These are phyloP conservation scores for Saitozyma sp. DNA, from an alignment of 768 basidiomycete genomes.

Conservation along the genomic window DNA sequence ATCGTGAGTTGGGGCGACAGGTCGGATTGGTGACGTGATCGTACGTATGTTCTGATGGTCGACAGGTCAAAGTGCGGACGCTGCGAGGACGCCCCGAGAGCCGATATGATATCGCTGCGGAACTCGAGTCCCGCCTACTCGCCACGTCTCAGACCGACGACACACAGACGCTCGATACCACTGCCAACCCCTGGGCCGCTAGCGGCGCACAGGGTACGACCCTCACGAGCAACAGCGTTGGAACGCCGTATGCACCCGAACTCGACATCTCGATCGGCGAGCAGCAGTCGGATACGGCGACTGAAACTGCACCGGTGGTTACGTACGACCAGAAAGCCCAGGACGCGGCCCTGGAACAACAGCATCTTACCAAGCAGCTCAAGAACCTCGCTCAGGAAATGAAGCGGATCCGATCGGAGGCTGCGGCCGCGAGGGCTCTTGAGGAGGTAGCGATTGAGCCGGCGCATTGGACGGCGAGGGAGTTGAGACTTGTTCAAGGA, in stretches of 20 bases:
- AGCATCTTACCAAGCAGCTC: conserved; percentile 88
- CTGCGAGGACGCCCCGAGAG: conserved; percentile 38
- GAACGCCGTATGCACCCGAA: conserved; percentile 24
- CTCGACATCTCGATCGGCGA: conserved; percentile 13
- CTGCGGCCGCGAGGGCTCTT: conserved; percentile 30
- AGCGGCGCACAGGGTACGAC: conserved; percentile 21
- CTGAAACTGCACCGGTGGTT: neutral
- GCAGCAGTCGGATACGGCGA: neutral
- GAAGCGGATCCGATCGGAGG: conserved; percentile 65
- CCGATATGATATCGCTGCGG: conserved; percentile 31
- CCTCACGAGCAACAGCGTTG: conserved; percentile 28
- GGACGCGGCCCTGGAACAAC: conserved; percentile 28
- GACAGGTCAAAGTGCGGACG: conserved; percentile 43
- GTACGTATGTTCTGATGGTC: conserved; percentile 6
- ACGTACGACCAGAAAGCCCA: conserved; percentile 9
- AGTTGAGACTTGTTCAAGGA: conserved; percentile 77
- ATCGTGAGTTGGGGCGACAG: conserved; percentile 69
- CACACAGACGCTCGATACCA: conserved; percentile 17
- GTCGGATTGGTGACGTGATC: too few species aligned
- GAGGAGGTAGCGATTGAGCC: conserved; percentile 75
- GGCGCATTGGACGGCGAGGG: conserved; percentile 75
- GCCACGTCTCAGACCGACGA: conserved; percentile 35
- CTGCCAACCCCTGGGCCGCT: conserved; percentile 34
- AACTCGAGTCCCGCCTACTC: conserved; percentile 33
- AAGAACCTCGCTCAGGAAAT: conserved; percentile 77